Base-by-base conservation (phyloP, 257 asterid species). In the Gardenia jasminoides region DNA sequence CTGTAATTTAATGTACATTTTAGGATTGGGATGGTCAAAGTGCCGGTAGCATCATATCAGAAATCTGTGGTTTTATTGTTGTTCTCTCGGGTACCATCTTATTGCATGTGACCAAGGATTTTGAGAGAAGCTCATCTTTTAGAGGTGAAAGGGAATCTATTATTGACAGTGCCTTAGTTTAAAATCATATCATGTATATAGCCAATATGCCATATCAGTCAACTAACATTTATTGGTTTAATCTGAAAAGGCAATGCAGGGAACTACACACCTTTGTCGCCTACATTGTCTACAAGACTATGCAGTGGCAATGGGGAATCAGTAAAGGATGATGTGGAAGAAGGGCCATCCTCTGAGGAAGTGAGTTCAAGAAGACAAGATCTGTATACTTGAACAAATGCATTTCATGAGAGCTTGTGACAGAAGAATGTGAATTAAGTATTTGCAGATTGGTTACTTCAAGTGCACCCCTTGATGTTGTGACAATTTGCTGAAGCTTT, bases 21-120 rank as follows among this genome's bases (percentile, higher is more conserved):
- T 82, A 93, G 98, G 98, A 92, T 78, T 93, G 97, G 98, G 97
- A 94, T 70, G 92, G 87, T 10, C 97, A 94, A 78, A 85, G 86
- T 75, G 84, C 78, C n/a, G 93, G 96, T 75, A 88, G 70, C 80
- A 94, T 91, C 73, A 74, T 88, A 76, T 94, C 97, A 77, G 93
- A 81, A 76, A 81, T 94, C 81, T 92, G 97, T 36, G 97, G 97
- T 20, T 91, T 92, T 81, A 67, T 92, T 44, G 89, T 92, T 43
- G 94, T 94, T 75, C 94, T 94, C 74, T 85, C 95, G 0, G 97
- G 97, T 65, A 92, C 97, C 78, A 85, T 92, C 78, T 88, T 93
- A 85, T 84, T 93, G 80, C 96, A 93, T 66, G 52, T 81, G 46
- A 92, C 95, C 64, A 91, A 87, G 87, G 98, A 93, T 74, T 83